phyloP scores from a whole-genome alignment of 2,329 filamentous ascomycete species.

The Pseudogymnoascus verrucosus region DNA sequence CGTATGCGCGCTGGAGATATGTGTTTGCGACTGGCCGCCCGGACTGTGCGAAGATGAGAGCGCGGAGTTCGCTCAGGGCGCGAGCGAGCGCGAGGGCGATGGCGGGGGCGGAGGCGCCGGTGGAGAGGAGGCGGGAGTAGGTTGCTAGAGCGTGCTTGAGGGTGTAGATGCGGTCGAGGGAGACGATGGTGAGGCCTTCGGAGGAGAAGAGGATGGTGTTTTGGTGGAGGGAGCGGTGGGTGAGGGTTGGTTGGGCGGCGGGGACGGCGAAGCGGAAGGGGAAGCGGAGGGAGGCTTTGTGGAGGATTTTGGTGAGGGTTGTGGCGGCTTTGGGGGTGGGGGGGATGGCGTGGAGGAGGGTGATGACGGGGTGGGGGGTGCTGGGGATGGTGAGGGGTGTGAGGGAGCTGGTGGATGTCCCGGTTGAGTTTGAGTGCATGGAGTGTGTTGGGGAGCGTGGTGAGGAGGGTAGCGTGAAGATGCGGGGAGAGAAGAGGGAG shows the following conservation, averaged over 20 bases:
- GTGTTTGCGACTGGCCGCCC: conserved; percentile 42
- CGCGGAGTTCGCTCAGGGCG: conserved; percentile 54
- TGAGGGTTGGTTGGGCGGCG: too few relatives aligned
- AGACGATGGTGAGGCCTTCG: conserved; percentile 50
- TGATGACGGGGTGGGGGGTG: conserved; percentile 13
- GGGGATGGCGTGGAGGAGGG: conserved; percentile 40
- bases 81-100: conserved; percentile 41
- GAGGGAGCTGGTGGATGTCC: not conserved
- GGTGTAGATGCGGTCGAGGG: conserved; percentile 55
- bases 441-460: not conserved
- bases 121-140: conserved; percentile 40
- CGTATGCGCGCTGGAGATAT: conserved; percentile 47
- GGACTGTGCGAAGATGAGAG: conserved; percentile 47
- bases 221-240: conserved; percentile 48
- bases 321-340: too few relatives aligned
- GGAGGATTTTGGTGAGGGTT: too few relatives aligned
- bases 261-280: too few relatives aligned
- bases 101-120: conserved; percentile 13
- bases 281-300: too few relatives aligned
- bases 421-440: not conserved
- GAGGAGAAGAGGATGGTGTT: conserved; percentile 54
- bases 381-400: conserved; percentile 11
- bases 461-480: not conserved
- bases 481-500: not conserved
- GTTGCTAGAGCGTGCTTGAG: conserved; percentile 53